These are phyloP conservation scores for Talaromyces proteolyticus DNA, from an alignment of 495 filamentous ascomycete species.

Conservation along the genomic window DNA sequence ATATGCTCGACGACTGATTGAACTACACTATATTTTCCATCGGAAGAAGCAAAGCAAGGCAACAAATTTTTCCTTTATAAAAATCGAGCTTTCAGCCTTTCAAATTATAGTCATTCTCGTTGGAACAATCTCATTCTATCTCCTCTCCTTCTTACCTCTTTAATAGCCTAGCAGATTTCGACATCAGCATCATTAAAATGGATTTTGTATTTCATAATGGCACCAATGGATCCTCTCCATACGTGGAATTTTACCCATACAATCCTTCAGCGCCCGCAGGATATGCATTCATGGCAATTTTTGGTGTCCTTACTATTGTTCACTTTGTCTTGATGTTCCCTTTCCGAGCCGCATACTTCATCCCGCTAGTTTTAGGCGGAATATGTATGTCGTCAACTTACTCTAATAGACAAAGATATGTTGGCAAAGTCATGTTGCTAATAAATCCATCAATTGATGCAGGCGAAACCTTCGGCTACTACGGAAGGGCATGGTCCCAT, in stretches of 20 bases:
- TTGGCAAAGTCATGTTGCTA: background rate
- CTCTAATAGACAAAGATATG: background rate
- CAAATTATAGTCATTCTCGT: too few relatives aligned
- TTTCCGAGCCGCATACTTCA: constrained; percentile 55
- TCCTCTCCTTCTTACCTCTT: too few relatives aligned
- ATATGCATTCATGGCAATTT: constrained; percentile 42
- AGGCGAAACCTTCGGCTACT: constrained; percentile 56
- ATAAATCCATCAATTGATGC: too few relatives aligned
- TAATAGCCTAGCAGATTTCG: too few relatives aligned
- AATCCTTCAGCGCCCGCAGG: constrained; percentile 42
- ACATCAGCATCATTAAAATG: too few relatives aligned
- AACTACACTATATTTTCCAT: too few relatives aligned
- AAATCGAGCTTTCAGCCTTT: too few relatives aligned
- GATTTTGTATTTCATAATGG: background rate
- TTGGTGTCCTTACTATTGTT: constrained; percentile 33
- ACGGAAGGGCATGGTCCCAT: constrained; percentile 36
- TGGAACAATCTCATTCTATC: too few relatives aligned
- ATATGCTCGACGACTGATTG: too few relatives aligned
- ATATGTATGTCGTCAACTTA: constrained; percentile 32
- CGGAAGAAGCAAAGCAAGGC: too few relatives aligned
- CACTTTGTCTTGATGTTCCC: constrained; percentile 44
- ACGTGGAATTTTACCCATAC: constrained; percentile 12
- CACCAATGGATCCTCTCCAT: background rate
- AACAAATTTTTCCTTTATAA: too few relatives aligned
- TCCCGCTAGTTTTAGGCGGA: constrained; percentile 51